Evolutionary conservation across 257 asterid species (phyloP).

Genomic region (Handroanthus guayacan): DNA sequence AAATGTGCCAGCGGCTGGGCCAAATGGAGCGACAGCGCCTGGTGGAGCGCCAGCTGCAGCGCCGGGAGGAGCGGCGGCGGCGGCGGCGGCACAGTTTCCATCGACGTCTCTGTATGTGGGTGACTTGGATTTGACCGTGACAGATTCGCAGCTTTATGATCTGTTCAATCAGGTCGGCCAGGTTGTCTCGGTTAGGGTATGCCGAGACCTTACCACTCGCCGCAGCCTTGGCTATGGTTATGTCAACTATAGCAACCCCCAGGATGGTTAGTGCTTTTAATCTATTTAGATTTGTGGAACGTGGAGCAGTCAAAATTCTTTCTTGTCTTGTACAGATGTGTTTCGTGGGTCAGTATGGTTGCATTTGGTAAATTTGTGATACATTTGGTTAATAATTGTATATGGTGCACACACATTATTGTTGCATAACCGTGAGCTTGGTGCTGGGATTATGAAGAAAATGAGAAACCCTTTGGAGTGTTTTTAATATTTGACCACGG

Average conservation of each 20-base stretch:
- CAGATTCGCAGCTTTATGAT: conserved; percentile 84
- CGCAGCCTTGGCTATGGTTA: conserved; percentile 89
- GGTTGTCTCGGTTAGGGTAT: conserved; percentile 88
- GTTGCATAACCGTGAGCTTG: no score
- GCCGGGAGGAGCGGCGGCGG: background rate
- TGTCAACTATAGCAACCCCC: conserved; percentile 73
- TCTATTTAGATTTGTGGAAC: conserved; percentile 17
- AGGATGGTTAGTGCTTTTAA: conserved; percentile 61
- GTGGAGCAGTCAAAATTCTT: background rate
- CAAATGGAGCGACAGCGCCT: conserved; percentile 56
- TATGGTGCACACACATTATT: no score
- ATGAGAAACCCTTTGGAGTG: no score
- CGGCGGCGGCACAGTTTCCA: conserved; percentile 44
- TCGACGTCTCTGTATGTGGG: conserved; percentile 82
- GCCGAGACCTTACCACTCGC: conserved; percentile 69
- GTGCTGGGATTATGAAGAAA: no score
- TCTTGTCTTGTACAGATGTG: background rate
- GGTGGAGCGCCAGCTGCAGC: conserved; percentile 36
- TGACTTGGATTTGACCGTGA: conserved; percentile 72
- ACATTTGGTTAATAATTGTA: background rate
- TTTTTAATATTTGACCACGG: no score
- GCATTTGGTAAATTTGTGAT: background rate
- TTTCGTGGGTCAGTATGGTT: background rate
- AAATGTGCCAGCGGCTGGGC: conserved; percentile 50
- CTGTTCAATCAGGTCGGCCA: conserved; percentile 83